Base-by-base conservation (phyloP, 805 yeast species). In the Yarrowia divulgata region DNA sequence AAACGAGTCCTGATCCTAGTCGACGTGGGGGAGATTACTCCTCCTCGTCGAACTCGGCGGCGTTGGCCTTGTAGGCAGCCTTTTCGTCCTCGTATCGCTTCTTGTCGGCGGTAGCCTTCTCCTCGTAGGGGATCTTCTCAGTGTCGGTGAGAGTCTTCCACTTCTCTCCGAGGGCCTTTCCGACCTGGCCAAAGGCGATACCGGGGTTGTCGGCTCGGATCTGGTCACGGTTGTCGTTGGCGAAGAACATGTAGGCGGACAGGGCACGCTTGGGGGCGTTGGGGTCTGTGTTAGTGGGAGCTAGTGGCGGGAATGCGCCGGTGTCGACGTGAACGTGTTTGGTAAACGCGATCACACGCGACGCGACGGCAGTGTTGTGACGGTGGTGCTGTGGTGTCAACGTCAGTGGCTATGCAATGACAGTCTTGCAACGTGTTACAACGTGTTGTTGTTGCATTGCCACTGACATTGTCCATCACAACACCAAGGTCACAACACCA, bases 211-310 rank as follows among this genome's bases (percentile, higher is more conserved):
- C 98, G 72, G 94, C 88, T 81, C 97, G 88, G 74, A 95, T 97
- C 73, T 88, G 87, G 82, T 94, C 98, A 85, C 99, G 93, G 86
- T 91, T 90, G 78, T 93, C 98, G 80, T 92, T 93, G 76, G 99
- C 98, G 79, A 93, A 95, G 87, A 91, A 94, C 98, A 95, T 93
- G 88, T 94, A 95, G 63, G 98, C 97, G 71, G 98, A 92, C 79
- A 95, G 84, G 34, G 98, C 92, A 83, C 98, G 91, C 91, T 95
- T 95, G 81, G 99, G 99, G 73, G 99, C 99, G 81, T 94, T 93
- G 84, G 99, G 77, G 71, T 74, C 76, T 70, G 43, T 5, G 68
- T 48, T 63, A 48, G 57, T 13, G 8, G 23, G 29, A 23, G n/a
- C n/a, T n/a, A n/a, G n/a, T n/a, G n/a, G n/a, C n/a, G n/a, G n/a